A percentile compares a stretch with the other conserved stretches of the same genome.
phyloP scores from a whole-genome alignment of 768 basidiomycete species.

The Boletus reticulatus region DNA sequence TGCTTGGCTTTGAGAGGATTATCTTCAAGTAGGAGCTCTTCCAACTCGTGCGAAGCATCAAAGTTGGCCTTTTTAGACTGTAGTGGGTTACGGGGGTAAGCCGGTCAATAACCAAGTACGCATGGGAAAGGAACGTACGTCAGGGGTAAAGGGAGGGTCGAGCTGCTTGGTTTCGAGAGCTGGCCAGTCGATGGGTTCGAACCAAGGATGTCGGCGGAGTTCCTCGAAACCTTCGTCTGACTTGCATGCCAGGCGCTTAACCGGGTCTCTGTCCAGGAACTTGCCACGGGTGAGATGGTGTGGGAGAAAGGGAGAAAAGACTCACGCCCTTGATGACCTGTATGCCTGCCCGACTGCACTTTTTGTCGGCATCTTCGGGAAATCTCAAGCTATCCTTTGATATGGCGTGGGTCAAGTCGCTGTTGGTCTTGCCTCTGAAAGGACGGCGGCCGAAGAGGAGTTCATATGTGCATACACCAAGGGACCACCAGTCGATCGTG shows the following conservation, averaged over 20 bases:
- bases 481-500: conserved; percentile 96
- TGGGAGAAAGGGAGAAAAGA: conserved; percentile 19
- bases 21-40: conserved; percentile 93
- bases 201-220: conserved; percentile 82
- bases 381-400: conserved; percentile 83
- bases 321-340: conserved; percentile 78
- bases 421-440: conserved; percentile 92
- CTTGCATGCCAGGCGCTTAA: conserved; percentile 80
- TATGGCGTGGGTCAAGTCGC: conserved; percentile 89
- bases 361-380: conserved; percentile 85
- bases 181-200: conserved; percentile 86
- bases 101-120: neutral
- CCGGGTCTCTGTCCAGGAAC: conserved; percentile 86
- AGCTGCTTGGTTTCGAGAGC: conserved; percentile 74
- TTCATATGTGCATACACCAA: conserved; percentile 92
- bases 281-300: conserved; percentile 30
- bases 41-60: conserved; percentile 96
- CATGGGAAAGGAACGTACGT: conserved; percentile 47
- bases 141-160: conserved; percentile 85
- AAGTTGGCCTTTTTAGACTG: conserved; percentile 99
- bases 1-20: conserved; percentile 95
- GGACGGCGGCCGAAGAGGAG: conserved; percentile 89
- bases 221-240: conserved; percentile 79
- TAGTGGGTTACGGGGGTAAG: conserved; percentile 2
- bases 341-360: conserved; percentile 74